Evolutionary conservation across 2,329 filamentous ascomycete species (phyloP).

Genomic region (Epichloe uncinata): DNA sequence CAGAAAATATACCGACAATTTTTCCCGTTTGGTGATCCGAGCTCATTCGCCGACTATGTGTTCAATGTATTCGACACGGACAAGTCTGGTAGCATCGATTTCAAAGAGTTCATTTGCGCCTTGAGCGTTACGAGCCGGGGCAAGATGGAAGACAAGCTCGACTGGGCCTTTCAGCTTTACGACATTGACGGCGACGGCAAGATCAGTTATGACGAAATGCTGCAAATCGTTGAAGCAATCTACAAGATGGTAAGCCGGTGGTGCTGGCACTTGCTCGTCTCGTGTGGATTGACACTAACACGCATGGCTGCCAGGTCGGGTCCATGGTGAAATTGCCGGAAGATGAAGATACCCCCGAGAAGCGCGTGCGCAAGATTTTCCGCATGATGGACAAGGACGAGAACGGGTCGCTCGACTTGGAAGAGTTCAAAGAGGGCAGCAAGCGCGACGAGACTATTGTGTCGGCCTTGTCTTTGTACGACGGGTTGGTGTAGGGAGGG

Average conservation of each 20-base stretch:
- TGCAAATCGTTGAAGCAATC: conserved; percentile 96
- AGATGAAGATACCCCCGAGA: conserved; percentile 97
- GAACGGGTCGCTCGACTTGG: conserved; percentile 91
- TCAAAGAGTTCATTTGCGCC: conserved; percentile 99
- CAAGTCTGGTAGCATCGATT: conserved; percentile 94
- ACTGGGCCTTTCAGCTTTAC: conserved; percentile 98
- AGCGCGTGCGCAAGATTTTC: conserved; percentile 96
- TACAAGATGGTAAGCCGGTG: conserved; percentile 80
- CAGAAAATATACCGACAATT: conserved; percentile 99
- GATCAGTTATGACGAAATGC: conserved; percentile 98
- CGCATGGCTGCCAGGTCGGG: conserved; percentile 53
- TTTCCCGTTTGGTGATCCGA: conserved; percentile 96
- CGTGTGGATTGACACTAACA: background rate
- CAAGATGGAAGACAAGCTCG: conserved; percentile 98
- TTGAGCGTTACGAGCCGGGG: conserved; percentile 92
- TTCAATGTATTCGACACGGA: conserved; percentile 99
- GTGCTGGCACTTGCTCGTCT: background rate
- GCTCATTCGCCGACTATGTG: conserved; percentile 95
- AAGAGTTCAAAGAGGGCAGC: conserved; percentile 98
- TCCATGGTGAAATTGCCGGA: conserved; percentile 98
- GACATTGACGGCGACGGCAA: conserved; percentile 98
- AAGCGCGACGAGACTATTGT: conserved; percentile 99
- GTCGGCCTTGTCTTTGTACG: conserved; percentile 88
- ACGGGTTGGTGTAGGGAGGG: conserved; percentile 63
- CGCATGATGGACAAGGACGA: conserved; percentile 99